Base-by-base conservation (phyloP, 768 basidiomycete genomes). In the Lactifluus rugatus region DNA sequence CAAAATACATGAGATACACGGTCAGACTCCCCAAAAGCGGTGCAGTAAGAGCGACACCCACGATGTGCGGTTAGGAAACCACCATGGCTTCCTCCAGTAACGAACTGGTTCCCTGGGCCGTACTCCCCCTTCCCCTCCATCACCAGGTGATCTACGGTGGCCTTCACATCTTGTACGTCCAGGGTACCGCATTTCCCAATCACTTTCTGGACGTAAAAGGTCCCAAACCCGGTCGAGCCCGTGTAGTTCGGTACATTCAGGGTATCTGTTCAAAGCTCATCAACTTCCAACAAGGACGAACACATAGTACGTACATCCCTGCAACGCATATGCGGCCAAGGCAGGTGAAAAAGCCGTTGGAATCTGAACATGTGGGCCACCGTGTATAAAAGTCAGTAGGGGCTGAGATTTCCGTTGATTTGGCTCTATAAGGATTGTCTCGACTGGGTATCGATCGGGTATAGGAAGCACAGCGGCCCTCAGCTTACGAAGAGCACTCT, bases 161-260 rank as follows among this genome's bases (percentile, higher is more conserved):
- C 65, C 48, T 67, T 62, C 16, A 65, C 66, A 5, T 71, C 71
- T 32, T 66, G 56, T 39, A 74, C 71, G 32, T 74, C 73, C 6
- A 71, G 66, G 1, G 61, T 55, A 10, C 73, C 73, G 23, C 70
- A 67, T 25, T 64, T 47, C 3, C 70, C 69, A 1, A 71, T 54
- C 19, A 74, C 61, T 25, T 39, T 52, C 31, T 68, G 63, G 48
- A 73, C 67, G 19, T 60, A 65, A 9, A 55, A 52, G 14, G 72
- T 65, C 0, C 72, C 72, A 47, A 65, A 72, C 2, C 73, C 73
- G 11, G 66, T 61, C 1, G 69, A 70, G 9, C 73, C 73, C 0
- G 69, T 67, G 56, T 74, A 74, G 54, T 72, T 72, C 21, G 70
- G 66, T 13, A 67, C 13, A 16, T 64, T 67, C 39, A 71, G 32